A percentile compares a stretch with the other conserved stretches of the same genome.
phyloP scores from a whole-genome alignment of 2,329 filamentous ascomycete species.

The Annulohypoxylon truncatum region DNA sequence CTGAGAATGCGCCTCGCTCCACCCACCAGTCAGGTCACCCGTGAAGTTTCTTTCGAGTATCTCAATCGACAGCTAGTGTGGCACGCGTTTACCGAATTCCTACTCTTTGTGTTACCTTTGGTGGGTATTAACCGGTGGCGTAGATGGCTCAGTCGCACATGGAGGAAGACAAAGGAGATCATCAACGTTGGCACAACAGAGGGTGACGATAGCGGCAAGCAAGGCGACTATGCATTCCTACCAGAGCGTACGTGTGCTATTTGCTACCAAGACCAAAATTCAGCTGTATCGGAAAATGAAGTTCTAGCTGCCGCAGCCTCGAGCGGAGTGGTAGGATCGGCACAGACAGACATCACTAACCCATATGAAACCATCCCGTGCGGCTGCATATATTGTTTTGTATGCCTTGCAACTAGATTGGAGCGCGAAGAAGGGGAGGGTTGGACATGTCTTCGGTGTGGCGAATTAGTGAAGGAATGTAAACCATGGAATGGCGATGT shows the following conservation, averaged over 20 bases:
- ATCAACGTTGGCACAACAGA: constrained; percentile 61
- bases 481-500: constrained; percentile 94
- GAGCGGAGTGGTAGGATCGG: constrained; percentile 85
- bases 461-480: constrained; percentile 84
- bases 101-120: constrained; percentile 97
- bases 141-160: constrained; percentile 86
- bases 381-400: constrained; percentile 94
- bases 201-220: constrained; percentile 64
- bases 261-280: constrained; percentile 94
- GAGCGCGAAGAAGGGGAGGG: constrained; percentile 95
- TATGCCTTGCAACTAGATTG: constrained; percentile 89
- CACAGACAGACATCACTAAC: constrained; percentile 94
- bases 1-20: constrained; percentile 87
- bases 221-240: constrained; percentile 84
- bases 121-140: constrained; percentile 95
- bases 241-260: constrained; percentile 96
- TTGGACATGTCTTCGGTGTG: constrained; percentile 91
- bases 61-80: constrained; percentile 97
- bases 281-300: constrained; percentile 78
- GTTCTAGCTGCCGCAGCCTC: constrained; percentile 76
- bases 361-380: constrained; percentile 93
- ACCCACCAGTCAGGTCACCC: constrained; percentile 83
- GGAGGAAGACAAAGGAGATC: constrained; percentile 80
- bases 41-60: constrained; percentile 97
- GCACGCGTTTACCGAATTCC: constrained; percentile 99